Conservation (phyloP, 345 rosid genomes). For the Cardamine resedifolia region DNA sequence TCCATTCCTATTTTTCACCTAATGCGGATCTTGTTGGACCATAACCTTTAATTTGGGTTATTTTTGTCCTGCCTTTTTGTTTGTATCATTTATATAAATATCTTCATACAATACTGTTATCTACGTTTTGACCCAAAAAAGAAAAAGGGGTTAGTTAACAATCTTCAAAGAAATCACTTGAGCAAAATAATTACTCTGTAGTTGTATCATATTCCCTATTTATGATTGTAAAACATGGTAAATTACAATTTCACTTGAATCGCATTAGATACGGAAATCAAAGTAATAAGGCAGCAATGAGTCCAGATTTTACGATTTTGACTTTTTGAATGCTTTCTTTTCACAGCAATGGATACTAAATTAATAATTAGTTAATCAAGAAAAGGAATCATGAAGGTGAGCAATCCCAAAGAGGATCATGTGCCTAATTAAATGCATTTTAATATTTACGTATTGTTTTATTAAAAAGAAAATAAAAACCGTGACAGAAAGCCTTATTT, state of each 20-base stretch:
- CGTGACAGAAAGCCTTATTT: conserved; percentile 12
- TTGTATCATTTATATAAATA: not conserved
- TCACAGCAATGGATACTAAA: not conserved
- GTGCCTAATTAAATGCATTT: conserved; percentile 21
- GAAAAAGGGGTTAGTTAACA: not conserved
- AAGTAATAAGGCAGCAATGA: too few species aligned
- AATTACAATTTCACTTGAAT: too few species aligned
- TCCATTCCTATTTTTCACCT: conserved; percentile 31
- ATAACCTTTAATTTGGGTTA: conserved; percentile 25
- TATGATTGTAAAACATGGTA: too few species aligned
- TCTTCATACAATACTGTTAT: not conserved
- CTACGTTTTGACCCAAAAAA: too few species aligned
- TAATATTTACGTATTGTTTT: not conserved
- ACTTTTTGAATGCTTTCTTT: not conserved
- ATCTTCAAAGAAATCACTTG: not conserved
- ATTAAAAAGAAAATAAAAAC: not conserved
- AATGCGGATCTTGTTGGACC: conserved; percentile 36
- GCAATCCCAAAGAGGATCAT: conserved; percentile 27
- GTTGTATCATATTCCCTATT: too few species aligned
- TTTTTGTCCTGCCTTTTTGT: conserved; percentile 19
- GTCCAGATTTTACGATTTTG: not conserved
- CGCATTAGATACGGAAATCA: too few species aligned
- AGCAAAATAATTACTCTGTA: too few species aligned
- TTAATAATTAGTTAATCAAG: not conserved
- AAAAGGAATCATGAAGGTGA: not conserved